phyloP scores from a whole-genome alignment of 371 early-diverging fungal species.

The Actinomucor elegans region DNA sequence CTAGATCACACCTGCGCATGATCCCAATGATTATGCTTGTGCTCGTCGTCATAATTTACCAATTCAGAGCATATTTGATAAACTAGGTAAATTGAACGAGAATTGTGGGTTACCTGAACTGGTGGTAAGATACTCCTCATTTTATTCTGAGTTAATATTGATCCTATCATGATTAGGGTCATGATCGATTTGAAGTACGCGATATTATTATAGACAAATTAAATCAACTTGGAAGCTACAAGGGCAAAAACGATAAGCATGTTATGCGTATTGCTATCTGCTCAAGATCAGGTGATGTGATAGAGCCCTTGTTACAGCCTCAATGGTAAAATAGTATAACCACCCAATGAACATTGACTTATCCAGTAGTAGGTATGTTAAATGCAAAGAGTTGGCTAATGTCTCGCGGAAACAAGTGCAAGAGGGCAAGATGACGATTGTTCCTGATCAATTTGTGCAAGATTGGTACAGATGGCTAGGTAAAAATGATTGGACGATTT shows the following conservation, averaged over 20 bases:
- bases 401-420: conserved; percentile 72
- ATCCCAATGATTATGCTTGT: conserved; percentile 93
- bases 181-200: conserved; percentile 85
- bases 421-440: conserved; percentile 69
- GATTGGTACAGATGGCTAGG: conserved; percentile 97
- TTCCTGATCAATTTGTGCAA: conserved; percentile 79
- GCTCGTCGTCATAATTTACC: conserved; percentile 86
- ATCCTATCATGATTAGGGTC: conserved; percentile 38
- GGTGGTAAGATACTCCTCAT: conserved; percentile 53
- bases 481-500: conserved; percentile 33
- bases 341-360: not conserved
- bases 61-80: conserved; percentile 82
- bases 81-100: conserved; percentile 75
- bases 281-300: conserved; percentile 94
- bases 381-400: conserved; percentile 80
- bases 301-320: conserved; percentile 96
- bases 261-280: conserved; percentile 85
- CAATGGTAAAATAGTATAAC: conserved; percentile 87
- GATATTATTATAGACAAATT: conserved; percentile 69
- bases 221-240: conserved; percentile 63
- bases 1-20: conserved; percentile 97
- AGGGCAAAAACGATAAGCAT: conserved; percentile 78
- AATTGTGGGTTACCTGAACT: conserved; percentile 57
- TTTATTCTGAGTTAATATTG: too few relatives aligned
- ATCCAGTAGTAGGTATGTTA: conserved; percentile 72